A percentile compares a stretch with the other conserved stretches of the same genome.
phyloP scores from a whole-genome alignment of 352 stramenopile genomes.

The Globisporangium splendens region DNA sequence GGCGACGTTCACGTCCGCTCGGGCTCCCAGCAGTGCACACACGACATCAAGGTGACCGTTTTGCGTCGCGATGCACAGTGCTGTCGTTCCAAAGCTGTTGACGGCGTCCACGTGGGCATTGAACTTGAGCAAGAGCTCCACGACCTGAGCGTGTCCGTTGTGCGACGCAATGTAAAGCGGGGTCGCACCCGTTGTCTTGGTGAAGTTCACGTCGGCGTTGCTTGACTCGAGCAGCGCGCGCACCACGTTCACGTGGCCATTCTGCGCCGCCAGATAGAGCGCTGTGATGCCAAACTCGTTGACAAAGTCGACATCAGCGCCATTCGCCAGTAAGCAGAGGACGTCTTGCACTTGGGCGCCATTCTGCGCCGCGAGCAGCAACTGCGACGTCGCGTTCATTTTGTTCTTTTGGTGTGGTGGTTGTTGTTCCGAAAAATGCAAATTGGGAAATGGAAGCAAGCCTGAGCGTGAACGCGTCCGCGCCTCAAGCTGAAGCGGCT shows the following conservation, averaged over 20 bases:
- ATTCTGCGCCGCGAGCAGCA: neutral
- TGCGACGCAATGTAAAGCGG: constrained; percentile 11
- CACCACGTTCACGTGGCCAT: constrained; percentile 3
- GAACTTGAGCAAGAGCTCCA: neutral
- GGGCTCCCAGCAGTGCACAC: neutral
- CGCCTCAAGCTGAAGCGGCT: no score
- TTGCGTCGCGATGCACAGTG: constrained; percentile 11
- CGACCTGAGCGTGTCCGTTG: constrained; percentile 9
- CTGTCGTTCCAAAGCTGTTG: constrained; percentile 7
- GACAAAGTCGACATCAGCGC: neutral
- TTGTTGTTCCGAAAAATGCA: constrained; percentile 86
- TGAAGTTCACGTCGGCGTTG: constrained; percentile 2
- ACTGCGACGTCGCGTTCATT: constrained; percentile 65
- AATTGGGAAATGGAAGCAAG: no score
- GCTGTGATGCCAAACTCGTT: neutral
- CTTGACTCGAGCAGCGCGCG: neutral
- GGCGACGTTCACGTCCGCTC: constrained; percentile 4
- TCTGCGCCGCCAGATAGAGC: constrained; percentile 9
- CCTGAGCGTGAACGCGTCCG: no score
- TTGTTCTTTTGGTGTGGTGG: constrained; percentile 27
- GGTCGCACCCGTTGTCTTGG: constrained; percentile 3
- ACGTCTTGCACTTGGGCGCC: constrained; percentile 73
- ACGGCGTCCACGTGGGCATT: neutral
- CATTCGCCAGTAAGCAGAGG: constrained; percentile 75
- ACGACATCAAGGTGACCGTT: constrained; percentile 11